Evolutionary conservation across 164 flowering plant genomes (phyloP), one percentile per base, ranked within the genome.

Genomic region (Euptelea pleiosperma): DNA sequence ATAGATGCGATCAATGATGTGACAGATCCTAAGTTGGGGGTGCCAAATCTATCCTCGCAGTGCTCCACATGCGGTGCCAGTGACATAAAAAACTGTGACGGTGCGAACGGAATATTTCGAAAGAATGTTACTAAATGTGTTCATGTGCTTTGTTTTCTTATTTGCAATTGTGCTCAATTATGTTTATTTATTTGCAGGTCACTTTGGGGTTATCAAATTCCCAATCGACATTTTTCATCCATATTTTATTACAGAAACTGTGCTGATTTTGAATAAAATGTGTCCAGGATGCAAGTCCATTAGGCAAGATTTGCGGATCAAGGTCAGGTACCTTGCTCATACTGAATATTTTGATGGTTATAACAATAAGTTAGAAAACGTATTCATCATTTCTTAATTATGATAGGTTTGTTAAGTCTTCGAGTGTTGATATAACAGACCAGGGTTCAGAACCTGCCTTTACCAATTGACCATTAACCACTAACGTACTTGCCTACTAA

Each of bases 201-300:
- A 94, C 53, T 79, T 71, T 69, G 99, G 99, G 21, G 59, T 69
- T 21, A 75, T 85, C 53, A 78, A 75, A 22, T 75, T 91, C 29
- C 87, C 85, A 0, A 70, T 42, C 47, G 73, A 83, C 24, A 66
- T 86, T 52, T 71, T 80, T 21, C 82, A 94, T 76, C 97, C 96
- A 0, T 78, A 78, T 66, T 85, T 61, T 52, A 10, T 84, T 12
- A 53, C 81, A 11, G 96, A 85, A 66, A 76, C 80, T 52, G 84
- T 71, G 12, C 65, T 77, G 18, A 58, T 87, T 31, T 66, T 94
- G 67, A 89, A 94, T 63, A 79, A 68, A 57, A 63, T 94, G 29
- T 94, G 99, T 51, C 95, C 96, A 21, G 87, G 82, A 47, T 94
- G 99, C 71, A 85, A 82, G 74, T 65, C 81, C 35, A 10, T 77